Conservation (phyloP, 164 flowering plant species). For the Vitis riparia region DNA sequence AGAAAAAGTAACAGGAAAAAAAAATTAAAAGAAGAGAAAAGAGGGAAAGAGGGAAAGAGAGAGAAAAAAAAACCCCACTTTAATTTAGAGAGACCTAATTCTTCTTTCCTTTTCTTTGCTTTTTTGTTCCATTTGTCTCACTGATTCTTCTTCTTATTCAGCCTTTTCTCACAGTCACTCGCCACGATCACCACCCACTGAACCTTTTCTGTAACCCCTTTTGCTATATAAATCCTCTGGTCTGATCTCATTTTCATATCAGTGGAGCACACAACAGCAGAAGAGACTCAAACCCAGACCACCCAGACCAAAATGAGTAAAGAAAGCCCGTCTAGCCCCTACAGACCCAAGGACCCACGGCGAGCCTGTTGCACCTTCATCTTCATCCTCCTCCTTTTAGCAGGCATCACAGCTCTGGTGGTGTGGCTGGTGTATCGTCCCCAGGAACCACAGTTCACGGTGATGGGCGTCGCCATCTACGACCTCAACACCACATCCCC, state of each 20-base stretch:
- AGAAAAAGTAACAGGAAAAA: too few species aligned
- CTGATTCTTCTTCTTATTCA: slow-evolving; percentile 1
- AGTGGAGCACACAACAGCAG: not conserved
- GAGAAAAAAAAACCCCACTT: not conserved
- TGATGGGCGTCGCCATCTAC: slow-evolving; percentile 60
- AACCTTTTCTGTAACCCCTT: not conserved
- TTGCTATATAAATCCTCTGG: not conserved
- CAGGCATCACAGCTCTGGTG: slow-evolving; percentile 51
- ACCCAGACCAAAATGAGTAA: slow-evolving; percentile 5
- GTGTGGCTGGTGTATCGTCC: slow-evolving; percentile 80
- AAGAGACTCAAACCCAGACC: slow-evolving; percentile 1
- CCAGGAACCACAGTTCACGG: slow-evolving; percentile 60
- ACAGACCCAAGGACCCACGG: slow-evolving; percentile 5
- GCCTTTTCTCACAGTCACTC: not conserved
- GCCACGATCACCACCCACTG: too few species aligned
- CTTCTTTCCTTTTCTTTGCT: not conserved
- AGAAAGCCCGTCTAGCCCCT: not conserved
- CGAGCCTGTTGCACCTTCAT: slow-evolving; percentile 27
- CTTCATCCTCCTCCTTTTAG: slow-evolving; percentile 49
- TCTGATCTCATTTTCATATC: not conserved
- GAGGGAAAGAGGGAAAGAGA: not conserved
- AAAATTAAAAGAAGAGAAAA: too few species aligned
- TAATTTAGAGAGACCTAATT: not conserved
- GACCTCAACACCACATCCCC: slow-evolving; percentile 56
- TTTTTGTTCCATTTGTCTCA: slow-evolving; percentile 8